Conservation (phyloP, 2,329 filamentous ascomycete species). For the Aulographum hederae region DNA sequence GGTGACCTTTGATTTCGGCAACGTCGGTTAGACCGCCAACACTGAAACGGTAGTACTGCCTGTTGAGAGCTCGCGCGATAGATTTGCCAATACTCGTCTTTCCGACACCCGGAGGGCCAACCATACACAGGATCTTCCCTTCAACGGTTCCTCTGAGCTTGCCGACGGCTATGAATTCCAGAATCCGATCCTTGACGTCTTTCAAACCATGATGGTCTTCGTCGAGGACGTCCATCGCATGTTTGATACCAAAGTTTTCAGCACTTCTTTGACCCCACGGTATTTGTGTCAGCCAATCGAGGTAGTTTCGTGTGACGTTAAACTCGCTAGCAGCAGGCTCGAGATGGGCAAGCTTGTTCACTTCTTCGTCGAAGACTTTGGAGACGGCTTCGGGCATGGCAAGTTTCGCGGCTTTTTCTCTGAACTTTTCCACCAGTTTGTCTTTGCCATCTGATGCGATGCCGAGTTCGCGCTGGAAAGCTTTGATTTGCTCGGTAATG, state of each 20-base stretch:
- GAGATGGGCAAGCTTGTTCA: slow-evolving; percentile 90
- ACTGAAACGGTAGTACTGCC: slow-evolving; percentile 96
- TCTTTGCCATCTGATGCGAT: slow-evolving; percentile 97
- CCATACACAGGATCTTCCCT: slow-evolving; percentile 95
- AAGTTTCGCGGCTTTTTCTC: slow-evolving; percentile 80
- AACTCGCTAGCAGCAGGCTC: slow-evolving; percentile 95
- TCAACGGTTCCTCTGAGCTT: slow-evolving; percentile 94
- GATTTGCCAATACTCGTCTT: slow-evolving; percentile 99
- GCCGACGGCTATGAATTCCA: slow-evolving; percentile 96
- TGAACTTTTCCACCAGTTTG: slow-evolving; percentile 93
- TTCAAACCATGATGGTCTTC: slow-evolving; percentile 95
- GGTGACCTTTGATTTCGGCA: slow-evolving; percentile 95
- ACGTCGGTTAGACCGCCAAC: slow-evolving; percentile 94
- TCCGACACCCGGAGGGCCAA: slow-evolving; percentile 89
- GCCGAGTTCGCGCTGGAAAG: slow-evolving; percentile 83
- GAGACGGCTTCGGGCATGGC: slow-evolving; percentile 94
- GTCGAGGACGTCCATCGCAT: slow-evolving; percentile 78
- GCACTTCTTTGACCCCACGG: slow-evolving; percentile 91
- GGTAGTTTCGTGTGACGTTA: slow-evolving; percentile 93
- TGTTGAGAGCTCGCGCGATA: slow-evolving; percentile 81
- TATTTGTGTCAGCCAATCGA: slow-evolving; percentile 97
- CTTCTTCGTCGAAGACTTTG: slow-evolving; percentile 95
- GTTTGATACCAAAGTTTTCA: slow-evolving; percentile 89
- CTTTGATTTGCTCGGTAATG: slow-evolving; percentile 99
- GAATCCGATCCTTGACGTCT: slow-evolving; percentile 94